Evolutionary conservation across 371 early-diverging fungal species (phyloP).

Genomic region (Rhizomucor pusillus): DNA sequence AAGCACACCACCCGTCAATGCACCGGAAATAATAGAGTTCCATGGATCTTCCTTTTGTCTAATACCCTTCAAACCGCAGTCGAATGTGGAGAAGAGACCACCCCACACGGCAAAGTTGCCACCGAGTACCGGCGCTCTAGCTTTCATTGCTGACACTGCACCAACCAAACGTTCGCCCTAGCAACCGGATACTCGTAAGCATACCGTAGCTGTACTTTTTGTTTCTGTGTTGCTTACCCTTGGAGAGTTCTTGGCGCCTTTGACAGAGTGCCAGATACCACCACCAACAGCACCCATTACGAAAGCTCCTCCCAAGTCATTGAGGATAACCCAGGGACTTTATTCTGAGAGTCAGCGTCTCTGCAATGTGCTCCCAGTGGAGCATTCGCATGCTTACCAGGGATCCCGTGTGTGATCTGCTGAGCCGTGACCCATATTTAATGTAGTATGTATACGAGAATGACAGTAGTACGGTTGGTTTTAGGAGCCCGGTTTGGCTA

Average conservation of each 20-base stretch:
- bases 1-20: constrained; percentile 91
- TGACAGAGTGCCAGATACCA: constrained; percentile 93
- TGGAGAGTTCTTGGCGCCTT: constrained; percentile 97
- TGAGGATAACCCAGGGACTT: constrained; percentile 96
- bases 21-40: constrained; percentile 91
- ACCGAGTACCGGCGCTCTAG: constrained; percentile 92
- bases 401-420: too few species aligned
- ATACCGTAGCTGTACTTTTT: background rate
- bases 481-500: too few species aligned
- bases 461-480: too few species aligned
- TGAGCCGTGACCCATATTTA: too few species aligned
- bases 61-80: constrained; percentile 88
- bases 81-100: constrained; percentile 93
- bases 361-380: too few species aligned
- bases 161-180: constrained; percentile 90
- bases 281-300: constrained; percentile 97
- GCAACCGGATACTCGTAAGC: background rate
- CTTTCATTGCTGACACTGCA: constrained; percentile 85
- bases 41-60: constrained; percentile 97
- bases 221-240: constrained; percentile 50
- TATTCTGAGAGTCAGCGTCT: too few species aligned
- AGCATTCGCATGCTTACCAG: too few species aligned
- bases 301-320: constrained; percentile 96
- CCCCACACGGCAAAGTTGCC: constrained; percentile 99
- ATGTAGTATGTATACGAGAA: too few species aligned